These are phyloP conservation scores for Amyloporia xantha DNA, from an alignment of 768 basidiomycete genomes.

Conservation along the genomic window DNA sequence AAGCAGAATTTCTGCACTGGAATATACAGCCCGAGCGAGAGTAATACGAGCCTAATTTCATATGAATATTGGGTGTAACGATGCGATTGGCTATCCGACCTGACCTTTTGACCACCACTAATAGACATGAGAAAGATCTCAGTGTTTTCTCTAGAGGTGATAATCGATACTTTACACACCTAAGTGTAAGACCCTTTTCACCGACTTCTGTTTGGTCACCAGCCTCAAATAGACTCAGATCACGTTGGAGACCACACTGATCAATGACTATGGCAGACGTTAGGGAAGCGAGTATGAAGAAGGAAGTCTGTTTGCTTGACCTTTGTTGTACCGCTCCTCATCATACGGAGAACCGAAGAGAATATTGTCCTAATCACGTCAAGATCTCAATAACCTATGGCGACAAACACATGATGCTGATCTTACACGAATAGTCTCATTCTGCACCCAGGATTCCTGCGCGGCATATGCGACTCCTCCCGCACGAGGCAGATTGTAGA, in stretches of 20 bases:
- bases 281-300: background rate
- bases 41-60: conserved; percentile 29
- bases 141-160: background rate
- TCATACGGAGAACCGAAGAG: conserved; percentile 43
- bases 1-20: conserved; percentile 51
- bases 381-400: conserved; percentile 58
- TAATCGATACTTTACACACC: conserved; percentile 11
- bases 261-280: conserved; percentile 22
- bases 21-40: conserved; percentile 54
- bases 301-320: conserved; percentile 10
- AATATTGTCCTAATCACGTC: conserved; percentile 56
- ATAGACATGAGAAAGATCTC: conserved; percentile 21
- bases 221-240: conserved; percentile 27
- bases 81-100: no score
- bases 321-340: conserved; percentile 38
- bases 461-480: conserved; percentile 42
- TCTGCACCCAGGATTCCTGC: conserved; percentile 45
- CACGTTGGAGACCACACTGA: conserved; percentile 30
- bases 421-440: conserved; percentile 33
- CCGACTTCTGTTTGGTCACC: conserved; percentile 33
- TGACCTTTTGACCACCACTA: conserved; percentile 41
- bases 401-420: no score
- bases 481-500: conserved; percentile 36
- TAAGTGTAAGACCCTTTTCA: conserved; percentile 37
- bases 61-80: no score